A percentile compares a stretch with the other conserved stretches of the same genome.
These are phyloP conservation scores for Albizia julibrissin DNA, from an alignment of 306 rosid species.

Conservation along the genomic window DNA sequence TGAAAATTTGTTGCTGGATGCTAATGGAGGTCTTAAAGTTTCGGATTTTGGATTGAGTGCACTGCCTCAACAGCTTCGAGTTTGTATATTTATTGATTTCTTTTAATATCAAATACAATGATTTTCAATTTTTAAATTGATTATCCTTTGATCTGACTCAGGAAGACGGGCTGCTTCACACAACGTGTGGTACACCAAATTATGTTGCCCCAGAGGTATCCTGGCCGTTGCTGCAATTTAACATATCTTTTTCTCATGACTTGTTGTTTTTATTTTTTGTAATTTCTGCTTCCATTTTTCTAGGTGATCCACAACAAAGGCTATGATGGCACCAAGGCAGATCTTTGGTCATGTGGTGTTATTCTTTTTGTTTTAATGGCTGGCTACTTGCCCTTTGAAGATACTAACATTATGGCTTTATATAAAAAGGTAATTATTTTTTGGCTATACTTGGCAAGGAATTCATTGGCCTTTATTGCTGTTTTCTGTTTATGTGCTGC, in stretches of 20 bases:
- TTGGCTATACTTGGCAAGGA: neutral
- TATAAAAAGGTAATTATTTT: slow-evolving; percentile 60
- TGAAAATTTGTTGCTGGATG: slow-evolving; percentile 71
- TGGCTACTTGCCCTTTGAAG: slow-evolving; percentile 80
- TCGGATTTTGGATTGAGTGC: slow-evolving; percentile 84
- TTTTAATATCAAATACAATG: neutral
- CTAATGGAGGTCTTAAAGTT: slow-evolving; percentile 61
- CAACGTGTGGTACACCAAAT: slow-evolving; percentile 74
- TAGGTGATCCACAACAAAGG: slow-evolving; percentile 71
- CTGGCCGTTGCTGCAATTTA: slow-evolving; percentile 8
- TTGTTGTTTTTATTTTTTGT: neutral
- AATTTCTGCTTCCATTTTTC: slow-evolving; percentile 18
- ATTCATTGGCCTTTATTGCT: neutral
- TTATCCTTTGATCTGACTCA: slow-evolving; percentile 23
- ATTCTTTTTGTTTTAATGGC: slow-evolving; percentile 77
- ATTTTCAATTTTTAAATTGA: neutral
- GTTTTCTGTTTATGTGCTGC: neutral
- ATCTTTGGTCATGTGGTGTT: slow-evolving; percentile 85
- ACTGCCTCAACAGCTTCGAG: slow-evolving; percentile 74
- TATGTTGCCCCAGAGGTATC: slow-evolving; percentile 87
- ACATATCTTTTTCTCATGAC: neutral
- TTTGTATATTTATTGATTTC: slow-evolving; percentile 44
- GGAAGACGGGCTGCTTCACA: slow-evolving; percentile 80
- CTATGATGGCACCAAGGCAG: slow-evolving; percentile 77
- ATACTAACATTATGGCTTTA: slow-evolving; percentile 50